These are phyloP conservation scores for Laetiporus sulphureus DNA, from an alignment of 1,284 basidiomycete species.

Conservation along the genomic window DNA sequence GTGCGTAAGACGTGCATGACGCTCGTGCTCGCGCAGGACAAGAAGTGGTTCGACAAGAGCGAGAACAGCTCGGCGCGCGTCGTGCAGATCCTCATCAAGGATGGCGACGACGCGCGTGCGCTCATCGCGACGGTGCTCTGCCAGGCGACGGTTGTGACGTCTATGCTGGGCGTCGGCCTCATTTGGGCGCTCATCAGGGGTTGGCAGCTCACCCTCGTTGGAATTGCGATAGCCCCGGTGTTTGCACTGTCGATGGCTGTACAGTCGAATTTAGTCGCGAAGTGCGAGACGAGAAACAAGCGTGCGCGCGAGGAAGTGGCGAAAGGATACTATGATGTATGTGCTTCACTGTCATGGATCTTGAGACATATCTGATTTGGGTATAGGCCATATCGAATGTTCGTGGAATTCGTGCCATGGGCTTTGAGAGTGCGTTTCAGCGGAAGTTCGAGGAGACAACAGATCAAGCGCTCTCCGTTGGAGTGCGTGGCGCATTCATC, in stretches of 20 bases:
- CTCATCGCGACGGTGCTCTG: constrained; percentile 74
- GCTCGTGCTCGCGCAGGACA: constrained; percentile 77
- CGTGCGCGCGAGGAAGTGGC: constrained; percentile 78
- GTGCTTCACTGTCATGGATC: constrained; percentile 18
- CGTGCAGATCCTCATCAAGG: constrained; percentile 83
- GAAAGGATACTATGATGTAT: constrained; percentile 80
- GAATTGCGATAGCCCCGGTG: constrained; percentile 81
- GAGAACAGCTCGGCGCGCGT: constrained; percentile 60
- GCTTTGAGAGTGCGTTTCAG: constrained; percentile 74
- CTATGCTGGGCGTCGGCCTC: constrained; percentile 82
- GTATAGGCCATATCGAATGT: constrained; percentile 76
- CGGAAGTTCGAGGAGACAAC: constrained; percentile 62
- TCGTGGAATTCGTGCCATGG: constrained; percentile 84
- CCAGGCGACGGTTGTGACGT: constrained; percentile 64
- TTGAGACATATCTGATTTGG: constrained; percentile 8
- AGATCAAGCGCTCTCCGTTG: constrained; percentile 57
- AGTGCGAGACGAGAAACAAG: constrained; percentile 80
- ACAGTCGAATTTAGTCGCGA: constrained; percentile 64
- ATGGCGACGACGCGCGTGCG: constrained; percentile 83
- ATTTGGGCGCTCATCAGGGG: constrained; percentile 84
- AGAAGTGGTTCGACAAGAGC: constrained; percentile 80
- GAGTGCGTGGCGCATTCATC: constrained; percentile 73
- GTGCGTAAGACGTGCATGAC: constrained; percentile 58
- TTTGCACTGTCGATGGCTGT: constrained; percentile 72
- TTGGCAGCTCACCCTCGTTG: constrained; percentile 93